Conservation (phyloP, 805 yeast genomes). For the Starmerella bombicola region DNA sequence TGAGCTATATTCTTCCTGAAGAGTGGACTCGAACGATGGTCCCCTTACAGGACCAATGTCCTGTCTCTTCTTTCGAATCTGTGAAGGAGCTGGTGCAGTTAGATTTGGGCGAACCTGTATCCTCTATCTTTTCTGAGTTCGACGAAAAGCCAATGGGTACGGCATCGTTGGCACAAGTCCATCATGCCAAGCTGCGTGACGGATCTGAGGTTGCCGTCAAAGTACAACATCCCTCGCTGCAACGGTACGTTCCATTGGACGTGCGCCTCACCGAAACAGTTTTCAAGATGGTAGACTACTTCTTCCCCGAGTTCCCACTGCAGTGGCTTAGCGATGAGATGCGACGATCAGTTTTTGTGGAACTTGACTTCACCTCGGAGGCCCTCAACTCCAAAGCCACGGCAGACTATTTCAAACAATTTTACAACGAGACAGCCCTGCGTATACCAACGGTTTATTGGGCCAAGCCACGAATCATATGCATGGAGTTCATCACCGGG, state of each 20-base stretch:
- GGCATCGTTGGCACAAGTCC: slow-evolving; percentile 95
- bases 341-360: slow-evolving; percentile 76
- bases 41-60: slow-evolving; percentile 85
- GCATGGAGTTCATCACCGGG: slow-evolving; percentile 82
- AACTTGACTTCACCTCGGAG: slow-evolving; percentile 76
- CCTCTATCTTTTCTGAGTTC: slow-evolving; percentile 55
- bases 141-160: slow-evolving; percentile 75
- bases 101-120: slow-evolving; percentile 52
- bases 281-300: slow-evolving; percentile 55
- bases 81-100: slow-evolving; percentile 50
- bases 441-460: slow-evolving; percentile 60
- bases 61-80: slow-evolving; percentile 59
- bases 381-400: slow-evolving; percentile 72
- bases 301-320: slow-evolving; percentile 88
- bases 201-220: slow-evolving; percentile 83
- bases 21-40: slow-evolving; percentile 96
- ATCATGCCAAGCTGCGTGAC: slow-evolving; percentile 47
- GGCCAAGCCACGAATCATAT: slow-evolving; percentile 57
- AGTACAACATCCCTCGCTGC: slow-evolving; percentile 80
- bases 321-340: slow-evolving; percentile 94
- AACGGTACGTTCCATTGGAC: slow-evolving; percentile 84
- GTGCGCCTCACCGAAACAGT: slow-evolving; percentile 64
- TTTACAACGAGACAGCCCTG: slow-evolving; percentile 53
- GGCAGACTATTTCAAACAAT: slow-evolving; percentile 47
- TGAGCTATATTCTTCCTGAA: slow-evolving; percentile 76